These are phyloP conservation scores for Colletotrichum spinosum DNA, from an alignment of 2,329 filamentous ascomycete genomes.

Conservation along the genomic window DNA sequence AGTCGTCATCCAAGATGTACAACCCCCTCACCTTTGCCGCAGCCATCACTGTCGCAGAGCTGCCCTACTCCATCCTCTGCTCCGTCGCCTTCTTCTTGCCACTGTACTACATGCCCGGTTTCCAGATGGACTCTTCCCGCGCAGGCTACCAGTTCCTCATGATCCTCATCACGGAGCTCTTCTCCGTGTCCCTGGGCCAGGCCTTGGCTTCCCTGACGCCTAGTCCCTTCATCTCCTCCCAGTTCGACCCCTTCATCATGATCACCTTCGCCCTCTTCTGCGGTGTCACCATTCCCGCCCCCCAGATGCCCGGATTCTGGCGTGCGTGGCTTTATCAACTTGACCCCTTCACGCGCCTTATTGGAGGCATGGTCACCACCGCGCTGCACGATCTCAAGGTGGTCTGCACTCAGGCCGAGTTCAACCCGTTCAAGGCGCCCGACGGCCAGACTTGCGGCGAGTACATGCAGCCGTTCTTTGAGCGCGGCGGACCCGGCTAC, in stretches of 20 bases:
- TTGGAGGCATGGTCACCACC: conserved; percentile 83
- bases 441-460: conserved; percentile 74
- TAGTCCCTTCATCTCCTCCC: conserved; percentile 80
- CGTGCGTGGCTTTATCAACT: conserved; percentile 84
- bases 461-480: conserved; percentile 81
- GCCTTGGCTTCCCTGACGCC: conserved; percentile 82
- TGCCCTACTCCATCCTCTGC: conserved; percentile 86
- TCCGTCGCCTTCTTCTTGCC: conserved; percentile 85
- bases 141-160: conserved; percentile 92
- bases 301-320: conserved; percentile 84
- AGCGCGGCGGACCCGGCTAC: conserved; percentile 76
- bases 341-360: conserved; percentile 84
- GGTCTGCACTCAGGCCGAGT: conserved; percentile 68
- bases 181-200: conserved; percentile 84
- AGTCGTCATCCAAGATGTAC: conserved; percentile 89
- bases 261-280: conserved; percentile 89
- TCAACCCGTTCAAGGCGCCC: conserved; percentile 77
- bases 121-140: conserved; percentile 70
- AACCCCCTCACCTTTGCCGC: conserved; percentile 81
- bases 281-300: conserved; percentile 83
- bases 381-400: conserved; percentile 77
- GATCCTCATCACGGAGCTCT: conserved; percentile 84
- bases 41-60: conserved; percentile 83
- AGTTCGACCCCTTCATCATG: conserved; percentile 85
- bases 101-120: conserved; percentile 85